Percentiles rank a stretch among this genome's conserved stretches.
Evolutionary conservation across 2,329 filamentous ascomycete species (phyloP).

Genomic region (Fusarium drepaniforme): DNA sequence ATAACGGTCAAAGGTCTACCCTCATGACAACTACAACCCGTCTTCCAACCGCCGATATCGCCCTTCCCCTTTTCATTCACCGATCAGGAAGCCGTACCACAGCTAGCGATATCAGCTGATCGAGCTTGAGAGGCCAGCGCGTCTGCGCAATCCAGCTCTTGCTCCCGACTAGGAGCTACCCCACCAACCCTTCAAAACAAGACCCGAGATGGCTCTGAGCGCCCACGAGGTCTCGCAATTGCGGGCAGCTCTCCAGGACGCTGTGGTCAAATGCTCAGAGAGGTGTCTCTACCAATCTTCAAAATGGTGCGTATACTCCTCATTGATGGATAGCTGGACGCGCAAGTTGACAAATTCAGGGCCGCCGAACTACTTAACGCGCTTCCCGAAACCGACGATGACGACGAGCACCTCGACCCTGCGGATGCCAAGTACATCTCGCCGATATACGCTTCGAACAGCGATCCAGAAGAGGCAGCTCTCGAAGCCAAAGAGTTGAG

Average conservation of each 20-base stretch:
- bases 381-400: slow-evolving; percentile 73
- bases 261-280: slow-evolving; percentile 91
- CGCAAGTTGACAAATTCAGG: slow-evolving; percentile 64
- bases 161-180: slow-evolving; percentile 23
- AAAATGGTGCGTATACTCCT: slow-evolving; percentile 79
- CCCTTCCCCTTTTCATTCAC: not conserved
- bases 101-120: not conserved
- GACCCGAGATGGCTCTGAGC: slow-evolving; percentile 65
- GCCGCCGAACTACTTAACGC: slow-evolving; percentile 93
- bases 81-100: not conserved
- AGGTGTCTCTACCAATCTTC: slow-evolving; percentile 95
- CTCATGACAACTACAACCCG: slow-evolving; percentile 30
- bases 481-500: slow-evolving; percentile 84
- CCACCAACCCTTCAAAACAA: slow-evolving; percentile 31
- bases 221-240: slow-evolving; percentile 72
- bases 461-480: slow-evolving; percentile 77
- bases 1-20: slow-evolving; percentile 15
- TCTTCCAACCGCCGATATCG: not conserved
- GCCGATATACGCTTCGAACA: slow-evolving; percentile 65
- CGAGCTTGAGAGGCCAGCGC: not conserved
- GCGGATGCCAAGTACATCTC: slow-evolving; percentile 56
- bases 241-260: slow-evolving; percentile 82
- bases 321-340: not conserved
- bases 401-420: slow-evolving; percentile 58
- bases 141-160: slow-evolving; percentile 11